phyloP scores from a whole-genome alignment of 306 rosid genomes.

The Casuarina glauca region DNA sequence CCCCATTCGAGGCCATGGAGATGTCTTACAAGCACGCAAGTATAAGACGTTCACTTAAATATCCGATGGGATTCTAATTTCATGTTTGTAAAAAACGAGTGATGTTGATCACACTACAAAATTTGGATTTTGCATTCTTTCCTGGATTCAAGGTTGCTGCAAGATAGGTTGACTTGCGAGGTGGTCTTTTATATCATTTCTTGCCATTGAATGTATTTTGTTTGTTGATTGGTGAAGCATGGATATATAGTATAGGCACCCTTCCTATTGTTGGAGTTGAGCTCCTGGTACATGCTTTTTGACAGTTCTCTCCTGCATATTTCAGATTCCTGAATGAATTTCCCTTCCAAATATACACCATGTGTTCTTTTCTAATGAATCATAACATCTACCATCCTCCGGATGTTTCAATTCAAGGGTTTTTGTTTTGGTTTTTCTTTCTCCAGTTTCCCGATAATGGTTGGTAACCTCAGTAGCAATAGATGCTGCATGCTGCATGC shows the following conservation, averaged over 20 bases:
- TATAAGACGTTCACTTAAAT: conserved; percentile 37
- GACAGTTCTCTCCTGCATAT: conserved; percentile 55
- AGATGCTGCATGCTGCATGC: neutral
- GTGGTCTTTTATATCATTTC: conserved; percentile 45
- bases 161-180: conserved; percentile 50
- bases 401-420: neutral
- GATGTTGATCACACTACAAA: conserved; percentile 29
- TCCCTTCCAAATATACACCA: conserved; percentile 30
- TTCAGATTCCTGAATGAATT: conserved; percentile 37
- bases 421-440: neutral
- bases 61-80: conserved; percentile 25
- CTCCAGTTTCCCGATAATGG: neutral
- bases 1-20: conserved; percentile 64
- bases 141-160: conserved; percentile 40
- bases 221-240: conserved; percentile 46
- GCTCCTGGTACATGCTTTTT: conserved; percentile 32
- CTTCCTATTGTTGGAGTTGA: conserved; percentile 35
- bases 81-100: conserved; percentile 30
- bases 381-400: neutral
- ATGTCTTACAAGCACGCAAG: conserved; percentile 75
- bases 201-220: conserved; percentile 49
- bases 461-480: neutral
- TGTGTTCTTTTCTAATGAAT: conserved; percentile 18
- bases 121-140: conserved; percentile 19
- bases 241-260: conserved; percentile 33